phyloP scores from a whole-genome alignment of 1,284 basidiomycete genomes.

The Anthracocystis walkeri region DNA sequence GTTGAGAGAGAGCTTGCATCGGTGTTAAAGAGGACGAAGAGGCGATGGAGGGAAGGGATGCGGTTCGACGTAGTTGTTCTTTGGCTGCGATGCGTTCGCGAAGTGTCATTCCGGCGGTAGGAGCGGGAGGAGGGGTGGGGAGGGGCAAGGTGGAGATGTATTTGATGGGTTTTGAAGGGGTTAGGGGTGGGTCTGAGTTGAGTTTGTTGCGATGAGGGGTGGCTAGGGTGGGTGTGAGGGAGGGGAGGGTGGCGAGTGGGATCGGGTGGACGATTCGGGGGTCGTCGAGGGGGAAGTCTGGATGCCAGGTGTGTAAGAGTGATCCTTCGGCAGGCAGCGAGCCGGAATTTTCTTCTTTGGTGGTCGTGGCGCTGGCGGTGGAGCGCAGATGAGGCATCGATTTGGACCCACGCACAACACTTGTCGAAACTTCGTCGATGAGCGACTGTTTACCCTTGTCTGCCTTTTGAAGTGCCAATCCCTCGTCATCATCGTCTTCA shows the following conservation, averaged over 20 bases:
- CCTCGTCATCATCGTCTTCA: constrained; percentile 28
- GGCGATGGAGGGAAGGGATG: constrained; percentile 24
- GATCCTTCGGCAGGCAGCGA: constrained; percentile 25
- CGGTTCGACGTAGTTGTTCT: constrained; percentile 43
- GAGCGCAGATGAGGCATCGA: constrained; percentile 20
- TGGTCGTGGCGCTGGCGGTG: background rate
- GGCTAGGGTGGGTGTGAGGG: constrained; percentile 16
- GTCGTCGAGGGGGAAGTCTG: constrained; percentile 40
- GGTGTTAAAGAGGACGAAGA: constrained; percentile 15
- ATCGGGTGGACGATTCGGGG: constrained; percentile 28
- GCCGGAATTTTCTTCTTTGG: background rate
- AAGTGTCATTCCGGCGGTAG: constrained; percentile 28
- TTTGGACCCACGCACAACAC: constrained; percentile 16
- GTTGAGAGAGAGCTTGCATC: constrained; percentile 41
- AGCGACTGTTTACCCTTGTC: constrained; percentile 24
- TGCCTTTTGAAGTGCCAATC: background rate
- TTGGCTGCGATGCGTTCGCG: constrained; percentile 57
- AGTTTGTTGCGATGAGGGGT: constrained; percentile 36
- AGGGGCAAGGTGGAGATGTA: background rate
- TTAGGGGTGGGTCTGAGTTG: constrained; percentile 7
- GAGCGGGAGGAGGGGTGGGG: background rate
- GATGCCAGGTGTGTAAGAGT: constrained; percentile 35
- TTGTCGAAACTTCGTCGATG: constrained; percentile 36
- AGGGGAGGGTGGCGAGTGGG: constrained; percentile 35
- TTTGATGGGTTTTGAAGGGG: constrained; percentile 25